A percentile compares a stretch with the other conserved stretches of the same genome.
These are phyloP conservation scores for Ophiocordyceps camponoti-floridani DNA, from an alignment of 2,329 filamentous ascomycete genomes.

Conservation along the genomic window DNA sequence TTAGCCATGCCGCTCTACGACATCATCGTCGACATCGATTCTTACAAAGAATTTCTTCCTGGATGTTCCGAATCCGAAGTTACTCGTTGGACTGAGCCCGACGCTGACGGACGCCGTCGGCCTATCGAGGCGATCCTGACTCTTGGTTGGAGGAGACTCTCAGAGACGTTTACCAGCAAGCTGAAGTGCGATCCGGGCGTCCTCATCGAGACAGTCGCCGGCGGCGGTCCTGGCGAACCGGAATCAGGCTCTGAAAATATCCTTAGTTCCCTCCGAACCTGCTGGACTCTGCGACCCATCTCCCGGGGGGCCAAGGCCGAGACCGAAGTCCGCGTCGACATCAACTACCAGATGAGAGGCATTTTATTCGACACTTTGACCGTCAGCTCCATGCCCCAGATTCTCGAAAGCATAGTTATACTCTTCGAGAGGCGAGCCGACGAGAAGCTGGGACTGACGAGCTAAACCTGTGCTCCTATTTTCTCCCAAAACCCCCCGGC, in stretches of 20 bases:
- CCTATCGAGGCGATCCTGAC: constrained; percentile 64
- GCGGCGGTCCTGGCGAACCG: constrained; percentile 25
- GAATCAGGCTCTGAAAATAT: constrained; percentile 14
- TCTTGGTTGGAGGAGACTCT: constrained; percentile 69
- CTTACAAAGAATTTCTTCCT: constrained; percentile 76
- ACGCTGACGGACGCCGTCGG: constrained; percentile 31
- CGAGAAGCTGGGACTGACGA: neutral
- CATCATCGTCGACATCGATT: constrained; percentile 75
- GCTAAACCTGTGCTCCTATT: too few relatives aligned
- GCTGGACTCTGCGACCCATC: constrained; percentile 44
- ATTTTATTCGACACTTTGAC: constrained; percentile 55
- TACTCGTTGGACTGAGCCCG: constrained; percentile 49
- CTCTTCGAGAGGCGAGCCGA: constrained; percentile 74
- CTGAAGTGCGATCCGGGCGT: constrained; percentile 59
- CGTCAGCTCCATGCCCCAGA: constrained; percentile 64
- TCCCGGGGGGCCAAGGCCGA: constrained; percentile 7
- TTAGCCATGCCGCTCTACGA: constrained; percentile 52
- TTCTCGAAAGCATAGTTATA: constrained; percentile 77
- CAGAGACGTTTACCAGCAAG: constrained; percentile 66
- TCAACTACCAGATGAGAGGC: constrained; percentile 75
- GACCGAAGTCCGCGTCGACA: constrained; percentile 58
- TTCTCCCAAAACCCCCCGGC: too few relatives aligned
- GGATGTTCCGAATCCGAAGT: constrained; percentile 69
- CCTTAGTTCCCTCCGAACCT: constrained; percentile 51
- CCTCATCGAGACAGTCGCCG: constrained; percentile 63